Evolutionary conservation across 208 protist genomes (phyloP).

Genomic region (Trypanosoma brucei): DNA sequence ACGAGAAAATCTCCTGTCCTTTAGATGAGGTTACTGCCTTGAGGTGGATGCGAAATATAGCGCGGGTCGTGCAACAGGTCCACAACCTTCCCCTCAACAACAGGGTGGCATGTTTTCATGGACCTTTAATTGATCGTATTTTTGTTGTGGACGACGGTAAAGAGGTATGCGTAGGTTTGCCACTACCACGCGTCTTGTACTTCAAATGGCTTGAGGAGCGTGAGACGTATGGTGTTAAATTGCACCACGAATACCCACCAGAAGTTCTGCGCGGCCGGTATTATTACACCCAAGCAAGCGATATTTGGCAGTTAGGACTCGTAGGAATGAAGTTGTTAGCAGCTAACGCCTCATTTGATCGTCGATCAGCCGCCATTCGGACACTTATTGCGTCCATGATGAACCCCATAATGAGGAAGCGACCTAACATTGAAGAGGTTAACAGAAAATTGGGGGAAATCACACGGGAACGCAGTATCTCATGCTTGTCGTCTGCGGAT

Average conservation of each 20-base stretch:
- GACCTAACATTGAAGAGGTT: conserved; percentile 36
- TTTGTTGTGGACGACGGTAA: conserved; percentile 24
- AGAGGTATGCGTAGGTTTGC: conserved; percentile 47
- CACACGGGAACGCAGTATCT: conserved; percentile 1
- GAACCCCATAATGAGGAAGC: conserved; percentile 25
- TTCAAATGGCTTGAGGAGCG: conserved; percentile 44
- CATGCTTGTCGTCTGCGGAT: background rate
- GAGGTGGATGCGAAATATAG: conserved; percentile 52
- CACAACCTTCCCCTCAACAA: conserved; percentile 25
- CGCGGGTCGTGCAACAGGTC: conserved; percentile 30
- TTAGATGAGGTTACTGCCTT: conserved; percentile 39
- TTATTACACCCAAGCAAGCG: conserved; percentile 50
- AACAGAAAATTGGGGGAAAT: conserved; percentile 18
- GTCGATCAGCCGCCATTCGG: conserved; percentile 33
- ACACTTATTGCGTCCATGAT: conserved; percentile 57
- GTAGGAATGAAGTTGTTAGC: conserved; percentile 46
- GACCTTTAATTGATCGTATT: conserved; percentile 50
- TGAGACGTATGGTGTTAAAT: conserved; percentile 30
- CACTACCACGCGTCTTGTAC: conserved; percentile 56
- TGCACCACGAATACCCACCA: conserved; percentile 70
- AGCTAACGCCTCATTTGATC: conserved; percentile 27
- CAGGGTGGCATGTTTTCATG: conserved; percentile 42
- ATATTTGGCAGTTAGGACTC: conserved; percentile 75
- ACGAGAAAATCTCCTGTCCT: conserved; percentile 35
- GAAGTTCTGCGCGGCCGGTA: conserved; percentile 38